phyloP scores from a whole-genome alignment of 78 protist genomes.

The Planoprotostelium fungivorum region DNA sequence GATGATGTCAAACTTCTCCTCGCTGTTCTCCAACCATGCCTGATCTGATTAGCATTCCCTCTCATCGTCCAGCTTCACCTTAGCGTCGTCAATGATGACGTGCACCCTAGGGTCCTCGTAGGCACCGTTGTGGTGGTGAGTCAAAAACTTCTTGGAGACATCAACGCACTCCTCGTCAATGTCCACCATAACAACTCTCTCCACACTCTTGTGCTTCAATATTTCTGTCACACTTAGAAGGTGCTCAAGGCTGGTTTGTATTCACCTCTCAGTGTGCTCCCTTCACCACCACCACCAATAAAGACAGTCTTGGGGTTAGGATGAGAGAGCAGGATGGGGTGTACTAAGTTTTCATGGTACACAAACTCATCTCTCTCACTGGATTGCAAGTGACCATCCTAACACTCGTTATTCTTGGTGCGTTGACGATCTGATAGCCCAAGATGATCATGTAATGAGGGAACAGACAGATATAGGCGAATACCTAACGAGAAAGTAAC shows the following conservation, averaged over 20 bases:
- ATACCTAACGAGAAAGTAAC: not conserved
- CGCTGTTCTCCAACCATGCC: not conserved
- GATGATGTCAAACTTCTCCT: conserved; percentile 36
- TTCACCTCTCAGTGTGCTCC: conserved; percentile 23
- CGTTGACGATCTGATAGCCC: too few relatives aligned
- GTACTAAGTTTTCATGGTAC: conserved; percentile 50
- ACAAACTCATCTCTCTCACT: conserved; percentile 40
- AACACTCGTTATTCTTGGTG: too few relatives aligned
- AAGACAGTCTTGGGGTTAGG: conserved; percentile 36
- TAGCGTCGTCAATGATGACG: conserved; percentile 46
- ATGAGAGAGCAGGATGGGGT: conserved; percentile 57
- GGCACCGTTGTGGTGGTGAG: conserved; percentile 18
- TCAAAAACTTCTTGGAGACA: conserved; percentile 31
- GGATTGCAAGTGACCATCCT: conserved; percentile 30
- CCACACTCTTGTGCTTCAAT: conserved; percentile 41
- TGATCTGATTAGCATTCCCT: not conserved
- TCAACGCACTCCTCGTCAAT: conserved; percentile 33
- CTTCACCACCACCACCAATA: conserved; percentile 71
- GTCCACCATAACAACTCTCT: conserved; percentile 54
- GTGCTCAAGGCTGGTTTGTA: not conserved
- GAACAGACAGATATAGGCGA: not conserved
- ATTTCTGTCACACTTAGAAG: conserved; percentile 5
- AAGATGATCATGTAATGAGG: not conserved
- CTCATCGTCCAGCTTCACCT: too few relatives aligned
- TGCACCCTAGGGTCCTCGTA: conserved; percentile 18